Evolutionary conservation across 192 early-diverging fungal species (phyloP).

Genomic region (Coemansia sp.): DNA sequence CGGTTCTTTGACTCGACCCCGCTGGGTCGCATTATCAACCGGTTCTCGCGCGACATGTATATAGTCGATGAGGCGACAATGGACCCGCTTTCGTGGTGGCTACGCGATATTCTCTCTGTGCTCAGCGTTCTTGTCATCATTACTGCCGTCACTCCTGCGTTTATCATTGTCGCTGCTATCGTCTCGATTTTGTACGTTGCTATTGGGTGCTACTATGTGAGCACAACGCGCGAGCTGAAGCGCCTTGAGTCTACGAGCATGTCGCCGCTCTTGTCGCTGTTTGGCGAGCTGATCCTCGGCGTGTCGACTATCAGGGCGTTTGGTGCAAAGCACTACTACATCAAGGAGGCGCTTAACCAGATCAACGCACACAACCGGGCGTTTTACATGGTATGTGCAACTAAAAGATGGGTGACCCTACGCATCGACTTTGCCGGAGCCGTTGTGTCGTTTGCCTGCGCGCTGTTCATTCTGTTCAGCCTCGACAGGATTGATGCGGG

Average conservation of each 20-base stretch:
- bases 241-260: conserved; percentile 78
- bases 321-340: conserved; percentile 68
- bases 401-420: conserved; percentile 87
- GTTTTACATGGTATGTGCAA: conserved; percentile 80
- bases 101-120: conserved; percentile 54
- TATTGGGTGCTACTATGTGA: conserved; percentile 72
- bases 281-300: conserved; percentile 75
- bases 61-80: conserved; percentile 61
- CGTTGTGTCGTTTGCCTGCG: conserved; percentile 69
- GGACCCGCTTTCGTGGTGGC: conserved; percentile 53
- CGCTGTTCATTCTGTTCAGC: conserved; percentile 61
- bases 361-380: conserved; percentile 82
- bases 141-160: conserved; percentile 64
- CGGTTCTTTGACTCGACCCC: conserved; percentile 85
- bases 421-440: conserved; percentile 77
- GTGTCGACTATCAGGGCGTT: conserved; percentile 83
- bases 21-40: conserved; percentile 76
- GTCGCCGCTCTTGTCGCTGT: conserved; percentile 77
- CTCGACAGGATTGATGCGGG: conserved; percentile 72
- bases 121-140: conserved; percentile 62
- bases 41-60: conserved; percentile 81
- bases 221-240: conserved; percentile 82
- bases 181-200: conserved; percentile 61
- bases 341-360: conserved; percentile 42
- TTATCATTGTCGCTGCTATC: conserved; percentile 68